Conservation (phyloP, 768 basidiomycete genomes). For the Candolleomyces efflorescens region DNA sequence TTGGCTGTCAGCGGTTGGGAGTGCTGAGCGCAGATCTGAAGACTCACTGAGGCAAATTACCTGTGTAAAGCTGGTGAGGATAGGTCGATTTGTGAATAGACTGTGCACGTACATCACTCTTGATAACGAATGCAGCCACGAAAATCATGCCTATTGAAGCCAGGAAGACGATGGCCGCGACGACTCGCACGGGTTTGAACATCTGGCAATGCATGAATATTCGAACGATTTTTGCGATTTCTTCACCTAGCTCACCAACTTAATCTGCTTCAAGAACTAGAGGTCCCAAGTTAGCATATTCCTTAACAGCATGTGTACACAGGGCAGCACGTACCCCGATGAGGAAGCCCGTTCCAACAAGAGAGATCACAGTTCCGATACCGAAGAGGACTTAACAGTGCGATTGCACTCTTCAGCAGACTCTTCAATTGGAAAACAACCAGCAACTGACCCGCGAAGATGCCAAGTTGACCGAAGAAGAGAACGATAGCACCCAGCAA, state of each 20-base stretch:
- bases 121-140: constrained; percentile 77
- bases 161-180: constrained; percentile 77
- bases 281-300: constrained; percentile 4
- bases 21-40: not conserved
- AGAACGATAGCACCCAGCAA: constrained; percentile 75
- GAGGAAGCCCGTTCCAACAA: constrained; percentile 87
- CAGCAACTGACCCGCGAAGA: constrained; percentile 67
- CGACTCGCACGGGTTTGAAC: constrained; percentile 90
- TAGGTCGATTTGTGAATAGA: not conserved
- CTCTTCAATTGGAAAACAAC: not conserved
- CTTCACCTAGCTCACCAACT: constrained; percentile 46
- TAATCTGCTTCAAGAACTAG: constrained; percentile 76
- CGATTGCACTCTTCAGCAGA: not conserved
- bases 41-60: constrained; percentile 64
- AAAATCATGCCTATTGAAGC: constrained; percentile 80
- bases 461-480: constrained; percentile 60
- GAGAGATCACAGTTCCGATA: constrained; percentile 75
- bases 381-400: constrained; percentile 67
- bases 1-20: not conserved
- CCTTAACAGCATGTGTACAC: not conserved
- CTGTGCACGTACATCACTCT: constrained; percentile 50
- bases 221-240: no score
- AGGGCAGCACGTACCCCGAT: constrained; percentile 61
- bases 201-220: constrained; percentile 47
- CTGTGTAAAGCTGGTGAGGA: constrained; percentile 27